Evolutionary conservation across 2,329 filamentous ascomycete genomes (phyloP).

Genomic region (Trichophyton rubrum): DNA sequence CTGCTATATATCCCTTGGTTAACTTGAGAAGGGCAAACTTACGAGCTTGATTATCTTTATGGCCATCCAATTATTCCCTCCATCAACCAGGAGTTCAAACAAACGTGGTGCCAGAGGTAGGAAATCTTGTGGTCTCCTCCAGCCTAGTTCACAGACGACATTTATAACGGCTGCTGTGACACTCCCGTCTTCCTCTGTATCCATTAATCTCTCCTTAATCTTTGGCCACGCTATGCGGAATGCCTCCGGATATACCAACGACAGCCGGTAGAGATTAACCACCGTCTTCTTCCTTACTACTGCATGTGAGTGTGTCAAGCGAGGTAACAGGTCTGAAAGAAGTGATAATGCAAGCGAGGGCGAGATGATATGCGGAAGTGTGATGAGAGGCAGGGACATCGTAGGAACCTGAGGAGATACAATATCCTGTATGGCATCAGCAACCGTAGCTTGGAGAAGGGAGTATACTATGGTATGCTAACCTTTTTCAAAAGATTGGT

Average conservation of each 20-base stretch:
- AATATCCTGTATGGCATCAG: constrained; percentile 24
- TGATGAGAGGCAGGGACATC: constrained; percentile 73
- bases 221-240: constrained; percentile 89
- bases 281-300: constrained; percentile 90
- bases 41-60: constrained; percentile 98
- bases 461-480: constrained; percentile 2
- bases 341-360: constrained; percentile 83
- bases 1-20: not conserved
- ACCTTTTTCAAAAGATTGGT: constrained; percentile 95
- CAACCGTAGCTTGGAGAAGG: not conserved
- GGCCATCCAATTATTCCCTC: constrained; percentile 98
- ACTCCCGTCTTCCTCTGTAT: constrained; percentile 77
- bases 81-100: constrained; percentile 83
- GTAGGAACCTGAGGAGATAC: constrained; percentile 61
- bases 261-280: constrained; percentile 83
- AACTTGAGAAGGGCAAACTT: constrained; percentile 22
- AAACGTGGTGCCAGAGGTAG: constrained; percentile 79
- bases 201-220: constrained; percentile 87
- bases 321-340: constrained; percentile 71
- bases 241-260: constrained; percentile 92
- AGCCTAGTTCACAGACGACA: constrained; percentile 89
- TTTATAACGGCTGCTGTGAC: constrained; percentile 95
- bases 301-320: constrained; percentile 73
- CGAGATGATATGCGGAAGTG: constrained; percentile 90
- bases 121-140: constrained; percentile 87